These are phyloP conservation scores for Colletotrichum noveboracense DNA, from an alignment of 2,329 filamentous ascomycete genomes.

Conservation along the genomic window DNA sequence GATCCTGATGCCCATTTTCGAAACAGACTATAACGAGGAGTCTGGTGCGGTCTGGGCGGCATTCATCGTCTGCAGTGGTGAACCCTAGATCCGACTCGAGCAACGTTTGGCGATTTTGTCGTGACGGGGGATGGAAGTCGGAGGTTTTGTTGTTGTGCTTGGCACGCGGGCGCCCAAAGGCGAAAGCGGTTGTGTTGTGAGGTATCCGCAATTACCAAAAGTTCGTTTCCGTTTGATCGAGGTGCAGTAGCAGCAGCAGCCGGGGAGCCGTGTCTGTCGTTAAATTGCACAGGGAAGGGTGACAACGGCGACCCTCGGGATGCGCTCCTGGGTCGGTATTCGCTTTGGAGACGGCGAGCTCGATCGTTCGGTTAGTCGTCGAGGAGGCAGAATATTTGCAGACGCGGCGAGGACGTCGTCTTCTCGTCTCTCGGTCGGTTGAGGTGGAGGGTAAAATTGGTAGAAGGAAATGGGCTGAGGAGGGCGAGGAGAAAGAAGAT, in stretches of 20 bases:
- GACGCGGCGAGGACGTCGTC: not conserved
- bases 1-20: slow-evolving; percentile 69
- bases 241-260: not conserved
- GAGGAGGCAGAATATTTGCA: not conserved
- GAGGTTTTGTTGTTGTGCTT: not conserved
- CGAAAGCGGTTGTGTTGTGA: not conserved
- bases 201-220: not conserved
- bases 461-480: slow-evolving; percentile 15
- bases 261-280: not conserved
- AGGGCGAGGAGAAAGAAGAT: slow-evolving; percentile 21
- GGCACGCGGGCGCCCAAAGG: not conserved
- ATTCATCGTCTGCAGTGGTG: slow-evolving; percentile 20
- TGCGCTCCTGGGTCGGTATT: not conserved
- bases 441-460: slow-evolving; percentile 6
- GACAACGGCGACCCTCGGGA: not conserved
- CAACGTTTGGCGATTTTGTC: not conserved
- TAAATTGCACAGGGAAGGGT: not conserved
- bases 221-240: not conserved
- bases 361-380: not conserved
- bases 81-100: not conserved
- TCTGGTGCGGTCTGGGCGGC: slow-evolving; percentile 8
- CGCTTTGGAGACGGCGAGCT: not conserved
- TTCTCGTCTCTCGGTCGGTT: not conserved
- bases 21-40: slow-evolving; percentile 17
- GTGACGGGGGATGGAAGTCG: not conserved